Percentiles rank a stretch among this genome's conserved stretches.
Conservation (phyloP, 768 basidiomycete genomes). For the Hygrophorus pudorinus region DNA sequence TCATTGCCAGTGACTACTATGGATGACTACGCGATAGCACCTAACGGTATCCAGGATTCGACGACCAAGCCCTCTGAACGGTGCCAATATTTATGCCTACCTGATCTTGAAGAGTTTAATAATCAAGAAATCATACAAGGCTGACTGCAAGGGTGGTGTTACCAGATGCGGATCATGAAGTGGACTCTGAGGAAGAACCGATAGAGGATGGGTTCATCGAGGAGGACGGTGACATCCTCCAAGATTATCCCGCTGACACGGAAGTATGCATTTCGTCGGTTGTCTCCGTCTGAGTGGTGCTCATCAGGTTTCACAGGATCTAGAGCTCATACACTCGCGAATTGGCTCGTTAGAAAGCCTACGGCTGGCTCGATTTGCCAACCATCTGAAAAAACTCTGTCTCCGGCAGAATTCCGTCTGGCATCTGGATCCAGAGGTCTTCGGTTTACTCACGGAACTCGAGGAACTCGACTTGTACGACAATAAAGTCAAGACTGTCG, state of each 20-base stretch:
- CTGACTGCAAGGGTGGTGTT: constrained; percentile 12
- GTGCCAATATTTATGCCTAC: too few relatives aligned
- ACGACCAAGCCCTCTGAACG: too few relatives aligned
- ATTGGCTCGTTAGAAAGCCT: constrained; percentile 59
- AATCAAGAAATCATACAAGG: background rate
- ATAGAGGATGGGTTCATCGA: constrained; percentile 29
- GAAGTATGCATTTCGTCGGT: constrained; percentile 41
- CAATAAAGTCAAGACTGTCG: constrained; percentile 77
- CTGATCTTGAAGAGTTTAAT: too few relatives aligned
- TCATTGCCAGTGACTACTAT: too few relatives aligned
- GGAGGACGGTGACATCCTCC: constrained; percentile 60
- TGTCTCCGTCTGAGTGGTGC: background rate
- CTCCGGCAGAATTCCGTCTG: constrained; percentile 81
- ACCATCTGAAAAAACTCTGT: constrained; percentile 62
- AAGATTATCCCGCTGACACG: constrained; percentile 75
- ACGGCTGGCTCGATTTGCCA: constrained; percentile 65
- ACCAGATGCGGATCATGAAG: constrained; percentile 5
- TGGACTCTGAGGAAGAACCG: constrained; percentile 25
- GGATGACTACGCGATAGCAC: too few relatives aligned
- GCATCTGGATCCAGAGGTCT: constrained; percentile 60
- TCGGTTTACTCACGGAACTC: constrained; percentile 52
- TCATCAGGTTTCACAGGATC: constrained; percentile 47
- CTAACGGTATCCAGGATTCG: too few relatives aligned
- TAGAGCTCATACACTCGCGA: constrained; percentile 77
- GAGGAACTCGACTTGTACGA: constrained; percentile 95